phyloP scores from a whole-genome alignment of 2,329 filamentous ascomycete genomes.

The Fusarium drepaniforme region DNA sequence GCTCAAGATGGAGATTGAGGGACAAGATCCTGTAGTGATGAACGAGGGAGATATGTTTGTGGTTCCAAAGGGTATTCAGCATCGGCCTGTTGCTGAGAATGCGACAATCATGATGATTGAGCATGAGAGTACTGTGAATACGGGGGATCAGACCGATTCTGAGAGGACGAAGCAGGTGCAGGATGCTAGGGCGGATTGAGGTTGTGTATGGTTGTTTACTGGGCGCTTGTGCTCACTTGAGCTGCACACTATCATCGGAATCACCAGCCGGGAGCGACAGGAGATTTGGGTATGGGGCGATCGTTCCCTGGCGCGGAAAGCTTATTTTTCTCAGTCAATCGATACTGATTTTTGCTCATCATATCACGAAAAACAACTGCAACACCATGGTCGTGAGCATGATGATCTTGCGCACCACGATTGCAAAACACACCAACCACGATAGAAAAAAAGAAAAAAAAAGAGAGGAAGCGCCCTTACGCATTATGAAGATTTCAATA shows the following conservation, averaged over 20 bases:
- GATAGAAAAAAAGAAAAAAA: neutral
- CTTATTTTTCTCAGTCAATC: neutral
- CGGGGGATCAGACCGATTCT: constrained; percentile 42
- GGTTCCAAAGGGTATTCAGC: constrained; percentile 52
- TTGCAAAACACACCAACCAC: neutral
- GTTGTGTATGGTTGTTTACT: neutral
- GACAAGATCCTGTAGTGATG: constrained; percentile 43
- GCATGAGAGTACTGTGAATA: constrained; percentile 47
- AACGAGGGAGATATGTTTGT: constrained; percentile 50
- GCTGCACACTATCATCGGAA: neutral
- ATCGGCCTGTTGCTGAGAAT: constrained; percentile 51
- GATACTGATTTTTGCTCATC: neutral
- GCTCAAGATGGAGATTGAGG: constrained; percentile 50
- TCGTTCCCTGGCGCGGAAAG: neutral
- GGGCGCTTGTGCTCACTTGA: neutral
- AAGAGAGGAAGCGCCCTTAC: neutral
- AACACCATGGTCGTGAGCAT: neutral
- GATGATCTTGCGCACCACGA: neutral
- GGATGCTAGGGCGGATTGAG: constrained; percentile 28
- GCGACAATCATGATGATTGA: constrained; percentile 55
- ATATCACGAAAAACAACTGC: neutral
- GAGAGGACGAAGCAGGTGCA: constrained; percentile 38
- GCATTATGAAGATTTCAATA: neutral
- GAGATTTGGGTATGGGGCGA: neutral
- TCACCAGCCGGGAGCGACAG: too few species aligned